A percentile compares a stretch with the other conserved stretches of the same genome.
Evolutionary conservation across 2,329 filamentous ascomycete species (phyloP).

Genomic region (Stagonosporopsis vannaccii): DNA sequence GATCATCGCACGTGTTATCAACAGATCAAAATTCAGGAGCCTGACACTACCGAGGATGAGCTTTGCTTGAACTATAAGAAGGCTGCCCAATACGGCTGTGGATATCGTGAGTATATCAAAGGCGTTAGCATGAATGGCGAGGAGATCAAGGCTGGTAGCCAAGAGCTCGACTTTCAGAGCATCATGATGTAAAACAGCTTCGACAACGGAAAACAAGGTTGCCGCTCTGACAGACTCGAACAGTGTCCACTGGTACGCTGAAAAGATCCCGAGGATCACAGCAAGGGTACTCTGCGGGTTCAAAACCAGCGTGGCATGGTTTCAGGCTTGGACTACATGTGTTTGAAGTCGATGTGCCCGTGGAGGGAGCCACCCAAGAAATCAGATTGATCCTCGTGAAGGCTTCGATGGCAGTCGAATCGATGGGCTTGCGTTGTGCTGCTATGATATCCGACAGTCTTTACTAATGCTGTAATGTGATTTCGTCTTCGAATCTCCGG

Average conservation of each 20-base stretch:
- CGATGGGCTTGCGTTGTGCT: not conserved
- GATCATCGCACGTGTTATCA: conserved; percentile 4
- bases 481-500: not conserved
- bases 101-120: not conserved
- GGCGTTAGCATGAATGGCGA: not conserved
- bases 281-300: not conserved
- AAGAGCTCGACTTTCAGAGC: not conserved
- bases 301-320: not conserved
- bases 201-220: not conserved
- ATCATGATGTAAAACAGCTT: conserved; percentile 4
- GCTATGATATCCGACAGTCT: too few relatives aligned
- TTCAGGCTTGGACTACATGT: conserved; percentile 1
- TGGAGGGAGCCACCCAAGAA: conserved; percentile 1
- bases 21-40: not conserved
- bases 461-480: not conserved
- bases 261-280: not conserved
- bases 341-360: not conserved
- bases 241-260: conserved; percentile 2
- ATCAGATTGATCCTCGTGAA: not conserved
- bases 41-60: not conserved
- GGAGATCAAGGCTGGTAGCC: not conserved
- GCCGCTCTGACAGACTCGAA: not conserved
- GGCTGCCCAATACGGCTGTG: not conserved
- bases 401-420: not conserved
- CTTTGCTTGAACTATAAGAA: conserved; percentile 2